These are phyloP conservation scores for Trypanosoma lewisi DNA, from an alignment of 208 protist genomes.

Conservation along the genomic window DNA sequence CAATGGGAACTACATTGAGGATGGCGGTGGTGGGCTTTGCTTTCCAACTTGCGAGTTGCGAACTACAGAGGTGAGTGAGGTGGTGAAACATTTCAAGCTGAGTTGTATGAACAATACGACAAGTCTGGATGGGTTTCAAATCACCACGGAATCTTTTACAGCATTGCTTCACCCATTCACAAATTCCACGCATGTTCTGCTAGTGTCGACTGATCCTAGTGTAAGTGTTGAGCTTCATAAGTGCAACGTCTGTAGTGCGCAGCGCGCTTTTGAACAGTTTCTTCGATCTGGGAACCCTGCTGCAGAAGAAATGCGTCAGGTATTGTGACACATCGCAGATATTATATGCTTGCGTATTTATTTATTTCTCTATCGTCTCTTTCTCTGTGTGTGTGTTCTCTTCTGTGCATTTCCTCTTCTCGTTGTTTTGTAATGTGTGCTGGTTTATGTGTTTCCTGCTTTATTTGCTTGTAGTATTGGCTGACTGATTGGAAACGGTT, in stretches of 20 bases:
- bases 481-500: not conserved
- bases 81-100: conserved; percentile 89
- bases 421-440: not conserved
- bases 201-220: conserved; percentile 71
- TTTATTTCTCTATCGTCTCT: not conserved
- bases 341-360: not conserved
- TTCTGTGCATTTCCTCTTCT: not conserved
- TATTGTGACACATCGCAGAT: conserved; percentile 37
- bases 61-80: conserved; percentile 88
- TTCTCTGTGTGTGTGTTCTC: not conserved
- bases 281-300: conserved; percentile 64
- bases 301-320: conserved; percentile 77
- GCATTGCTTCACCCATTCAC: conserved; percentile 85
- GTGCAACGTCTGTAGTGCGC: conserved; percentile 70
- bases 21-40: conserved; percentile 5
- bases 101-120: conserved; percentile 91
- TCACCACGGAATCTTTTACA: conserved; percentile 69
- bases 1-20: not conserved
- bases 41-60: conserved; percentile 42
- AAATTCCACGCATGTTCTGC: conserved; percentile 81
- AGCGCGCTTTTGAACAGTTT: conserved; percentile 60
- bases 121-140: conserved; percentile 72
- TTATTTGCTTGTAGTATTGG: not conserved
- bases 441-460: not conserved
- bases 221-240: conserved; percentile 78